Conservation (phyloP, 768 basidiomycete species). For the Lepiota venenata region DNA sequence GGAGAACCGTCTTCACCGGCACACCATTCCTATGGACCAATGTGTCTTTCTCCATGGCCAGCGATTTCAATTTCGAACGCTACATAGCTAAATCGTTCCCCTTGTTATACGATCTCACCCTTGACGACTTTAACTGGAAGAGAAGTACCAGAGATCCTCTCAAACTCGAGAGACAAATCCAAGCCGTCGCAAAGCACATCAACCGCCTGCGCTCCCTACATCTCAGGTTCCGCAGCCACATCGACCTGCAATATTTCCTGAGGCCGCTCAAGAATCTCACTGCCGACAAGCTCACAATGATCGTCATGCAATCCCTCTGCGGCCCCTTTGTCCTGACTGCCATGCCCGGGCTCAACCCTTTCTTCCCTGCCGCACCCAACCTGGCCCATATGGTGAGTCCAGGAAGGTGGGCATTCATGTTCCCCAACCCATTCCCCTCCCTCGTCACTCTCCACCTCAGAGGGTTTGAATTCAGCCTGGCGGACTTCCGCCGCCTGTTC, state of each 20-base stretch:
- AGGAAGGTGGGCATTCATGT: neutral
- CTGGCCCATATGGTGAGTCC: neutral
- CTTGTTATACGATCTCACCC: conserved; percentile 7
- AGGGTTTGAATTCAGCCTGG: neutral
- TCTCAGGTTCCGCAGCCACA: conserved; percentile 7
- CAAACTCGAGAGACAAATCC: neutral
- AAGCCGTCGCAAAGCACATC: conserved; percentile 8
- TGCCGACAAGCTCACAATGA: neutral
- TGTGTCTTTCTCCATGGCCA: conserved; percentile 16
- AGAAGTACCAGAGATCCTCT: too few relatives aligned
- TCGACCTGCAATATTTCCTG: conserved; percentile 4
- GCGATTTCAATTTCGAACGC: conserved; percentile 10
- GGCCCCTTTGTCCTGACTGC: neutral
- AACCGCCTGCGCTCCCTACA: conserved; percentile 9
- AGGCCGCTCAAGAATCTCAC: neutral
- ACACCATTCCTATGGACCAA: conserved; percentile 27
- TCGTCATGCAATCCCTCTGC: too few relatives aligned
- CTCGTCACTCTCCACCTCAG: neutral
- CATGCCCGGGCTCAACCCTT: neutral
- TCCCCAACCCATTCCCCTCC: neutral
- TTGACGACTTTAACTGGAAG: too few relatives aligned
- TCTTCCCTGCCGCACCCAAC: neutral
- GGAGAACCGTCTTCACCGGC: conserved; percentile 22
- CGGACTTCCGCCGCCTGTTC: neutral
- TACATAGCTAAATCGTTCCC: conserved; percentile 27